Evolutionary conservation across 2,329 filamentous ascomycete species (phyloP), one percentile per base, ranked within the genome.

Genomic region (Claviceps quebecensis): DNA sequence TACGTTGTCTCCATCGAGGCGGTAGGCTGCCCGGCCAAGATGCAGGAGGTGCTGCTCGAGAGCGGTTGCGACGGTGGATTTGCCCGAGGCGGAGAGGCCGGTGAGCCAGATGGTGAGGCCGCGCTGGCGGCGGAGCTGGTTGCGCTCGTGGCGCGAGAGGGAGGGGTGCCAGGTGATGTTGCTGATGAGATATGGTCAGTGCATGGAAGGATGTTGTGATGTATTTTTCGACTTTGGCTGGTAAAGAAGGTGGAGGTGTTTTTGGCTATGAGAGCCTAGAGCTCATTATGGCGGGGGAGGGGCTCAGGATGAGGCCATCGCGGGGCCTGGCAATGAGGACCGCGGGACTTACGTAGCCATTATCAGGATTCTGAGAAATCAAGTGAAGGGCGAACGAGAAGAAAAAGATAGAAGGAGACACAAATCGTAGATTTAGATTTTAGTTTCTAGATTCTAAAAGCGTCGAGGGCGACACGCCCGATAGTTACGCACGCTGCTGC

Each of bases 71-170:
- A 98, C 87, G 53, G 93, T 98, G 49, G 91, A 96, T 73, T 98
- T 98, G 65, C 93, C 93, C 0, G 88, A 95, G 49, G 91, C 93
- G 39, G 87, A 95, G 57, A 98, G 86, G 51, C 93, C 93, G 1
- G 93, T 98, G 66, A 98, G 86, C 93, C 93, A 98, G 72, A 98
- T 84, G 53, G 93, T 98, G 67, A 94, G 84, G 66, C 93, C 93
- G 59, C 81, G 80, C 71, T 98, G 93, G 68, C 83, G 81, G 70
- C 88, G 87, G 60, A 80, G 72, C 58, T 76, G 66, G 69, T 80
- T 83, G 69, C 87, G 86, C 77, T 93, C 87, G 56, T 73, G 69
- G 69, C 86, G 85, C 51, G 84, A 85, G 65, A 93, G 83, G 56
- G 84, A 86, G 8, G 83, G 76, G 75, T 93, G 87, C 87, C 87